phyloP scores from a whole-genome alignment of 1,139 yeast genomes.

The Wickerhamomyces sp. region DNA sequence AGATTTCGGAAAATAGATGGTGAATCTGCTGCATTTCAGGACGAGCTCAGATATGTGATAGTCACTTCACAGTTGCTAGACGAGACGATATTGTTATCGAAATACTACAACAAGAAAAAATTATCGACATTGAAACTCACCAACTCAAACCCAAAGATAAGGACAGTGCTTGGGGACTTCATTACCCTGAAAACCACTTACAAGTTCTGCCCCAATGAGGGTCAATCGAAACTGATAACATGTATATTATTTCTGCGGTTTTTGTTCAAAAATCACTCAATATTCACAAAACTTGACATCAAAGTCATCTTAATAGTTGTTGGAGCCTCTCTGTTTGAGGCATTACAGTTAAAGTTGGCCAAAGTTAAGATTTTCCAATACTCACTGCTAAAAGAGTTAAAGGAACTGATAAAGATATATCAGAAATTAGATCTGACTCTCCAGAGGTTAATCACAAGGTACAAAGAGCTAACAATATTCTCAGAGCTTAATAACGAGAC shows the following conservation, averaged over 20 bases:
- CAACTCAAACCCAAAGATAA: background rate
- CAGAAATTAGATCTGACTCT: conserved; percentile 17
- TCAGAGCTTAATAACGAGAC: conserved; percentile 4
- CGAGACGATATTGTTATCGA: conserved; percentile 24
- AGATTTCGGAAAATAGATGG: background rate
- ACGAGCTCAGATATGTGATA: conserved; percentile 38
- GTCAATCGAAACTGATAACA: background rate
- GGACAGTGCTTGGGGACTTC: conserved; percentile 3
- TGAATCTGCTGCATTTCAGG: conserved; percentile 29
- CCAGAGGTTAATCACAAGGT: conserved; percentile 14
- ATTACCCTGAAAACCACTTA: background rate
- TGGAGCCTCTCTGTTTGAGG: background rate
- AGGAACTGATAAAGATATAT: conserved; percentile 11
- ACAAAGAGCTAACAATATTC: conserved; percentile 17
- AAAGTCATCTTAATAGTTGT: conserved; percentile 1
- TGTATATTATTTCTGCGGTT: background rate
- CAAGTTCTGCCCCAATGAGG: background rate
- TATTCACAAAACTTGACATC: background rate
- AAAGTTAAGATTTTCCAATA: conserved; percentile 8
- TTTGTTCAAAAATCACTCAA: background rate
- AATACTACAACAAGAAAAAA: conserved; percentile 18
- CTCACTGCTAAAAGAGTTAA: conserved; percentile 13
- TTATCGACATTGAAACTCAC: conserved; percentile 7
- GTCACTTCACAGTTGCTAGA: conserved; percentile 40
- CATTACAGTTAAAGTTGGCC: background rate